Percentiles rank a stretch among this genome's conserved stretches.
These are phyloP conservation scores for Globisporangium spinosum DNA, from an alignment of 352 stramenopile genomes.

Conservation along the genomic window DNA sequence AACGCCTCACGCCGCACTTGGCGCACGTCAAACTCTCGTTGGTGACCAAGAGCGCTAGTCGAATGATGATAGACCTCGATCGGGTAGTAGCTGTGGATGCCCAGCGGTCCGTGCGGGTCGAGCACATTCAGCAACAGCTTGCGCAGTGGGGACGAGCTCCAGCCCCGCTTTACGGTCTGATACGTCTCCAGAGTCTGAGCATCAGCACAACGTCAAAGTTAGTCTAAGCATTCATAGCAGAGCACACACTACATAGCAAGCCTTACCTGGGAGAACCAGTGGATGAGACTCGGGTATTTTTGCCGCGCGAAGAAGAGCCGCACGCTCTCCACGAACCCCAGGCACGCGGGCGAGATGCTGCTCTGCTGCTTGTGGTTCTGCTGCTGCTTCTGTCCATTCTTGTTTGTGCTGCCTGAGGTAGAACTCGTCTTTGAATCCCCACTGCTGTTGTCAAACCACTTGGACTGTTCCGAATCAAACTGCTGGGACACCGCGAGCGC, in stretches of 20 bases:
- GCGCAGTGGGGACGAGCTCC: slow-evolving; percentile 52
- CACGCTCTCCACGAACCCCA: slow-evolving; percentile 65
- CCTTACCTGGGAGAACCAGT: slow-evolving; percentile 80
- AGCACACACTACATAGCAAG: neutral
- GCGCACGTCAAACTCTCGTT: slow-evolving; percentile 34
- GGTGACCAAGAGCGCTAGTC: neutral
- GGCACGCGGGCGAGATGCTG: slow-evolving; percentile 36
- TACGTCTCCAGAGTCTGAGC: slow-evolving; percentile 73
- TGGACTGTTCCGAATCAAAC: neutral
- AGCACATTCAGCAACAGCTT: slow-evolving; percentile 74
- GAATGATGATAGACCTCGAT: slow-evolving; percentile 27
- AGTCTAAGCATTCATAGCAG: neutral
- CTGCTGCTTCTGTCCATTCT: slow-evolving; percentile 6
- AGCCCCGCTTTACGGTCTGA: slow-evolving; percentile 67
- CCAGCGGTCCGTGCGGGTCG: slow-evolving; percentile 72
- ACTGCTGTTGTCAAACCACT: slow-evolving; percentile 10
- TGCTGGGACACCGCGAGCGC: neutral
- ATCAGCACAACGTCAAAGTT: neutral
- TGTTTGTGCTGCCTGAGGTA: neutral
- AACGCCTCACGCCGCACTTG: slow-evolving; percentile 69
- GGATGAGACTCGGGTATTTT: slow-evolving; percentile 76
- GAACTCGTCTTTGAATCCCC: neutral
- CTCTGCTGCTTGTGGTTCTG: slow-evolving; percentile 15
- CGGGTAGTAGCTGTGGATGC: slow-evolving; percentile 81
- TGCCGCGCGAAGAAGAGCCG: slow-evolving; percentile 79